phyloP scores from a whole-genome alignment of 371 early-diverging fungal species.

The Mortierella sp. region DNA sequence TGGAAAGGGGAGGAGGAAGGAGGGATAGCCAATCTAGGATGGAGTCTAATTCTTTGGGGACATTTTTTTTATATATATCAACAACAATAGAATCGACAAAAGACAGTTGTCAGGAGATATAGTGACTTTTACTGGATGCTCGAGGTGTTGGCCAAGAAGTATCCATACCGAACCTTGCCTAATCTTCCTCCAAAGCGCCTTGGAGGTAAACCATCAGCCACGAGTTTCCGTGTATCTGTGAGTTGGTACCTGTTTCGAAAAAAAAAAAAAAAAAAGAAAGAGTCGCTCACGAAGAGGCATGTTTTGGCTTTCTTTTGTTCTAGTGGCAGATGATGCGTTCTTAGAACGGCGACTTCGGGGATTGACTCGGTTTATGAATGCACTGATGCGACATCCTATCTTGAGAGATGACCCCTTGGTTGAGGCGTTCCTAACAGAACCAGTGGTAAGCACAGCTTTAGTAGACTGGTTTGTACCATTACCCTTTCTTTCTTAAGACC shows the following conservation, averaged over 20 bases:
- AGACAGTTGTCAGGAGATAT: slow-evolving; percentile 75
- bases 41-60: too few species aligned
- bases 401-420: slow-evolving; percentile 5
- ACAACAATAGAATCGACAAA: slow-evolving; percentile 53
- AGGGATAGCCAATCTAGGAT: too few species aligned
- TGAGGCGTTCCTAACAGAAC: neutral
- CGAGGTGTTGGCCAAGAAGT: slow-evolving; percentile 70
- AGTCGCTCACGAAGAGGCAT: slow-evolving; percentile 28
- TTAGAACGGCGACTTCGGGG: slow-evolving; percentile 1
- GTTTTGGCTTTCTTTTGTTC: neutral
- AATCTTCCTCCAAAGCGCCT: slow-evolving; percentile 71
- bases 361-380: slow-evolving; percentile 10
- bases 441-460: neutral
- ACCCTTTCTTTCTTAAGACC: neutral
- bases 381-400: slow-evolving; percentile 6
- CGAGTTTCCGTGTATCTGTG: too few species aligned
- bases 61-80: slow-evolving; percentile 3
- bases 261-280: slow-evolving; percentile 3
- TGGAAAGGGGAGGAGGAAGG: neutral
- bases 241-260: neutral
- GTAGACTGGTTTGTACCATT: neutral
- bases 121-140: slow-evolving; percentile 86
- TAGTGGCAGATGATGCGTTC: neutral
- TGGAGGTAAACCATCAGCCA: slow-evolving; percentile 44
- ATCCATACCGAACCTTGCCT: slow-evolving; percentile 74